Base-by-base conservation (phyloP, 352 stramenopile genomes). In the Globisporangium spiculum region DNA sequence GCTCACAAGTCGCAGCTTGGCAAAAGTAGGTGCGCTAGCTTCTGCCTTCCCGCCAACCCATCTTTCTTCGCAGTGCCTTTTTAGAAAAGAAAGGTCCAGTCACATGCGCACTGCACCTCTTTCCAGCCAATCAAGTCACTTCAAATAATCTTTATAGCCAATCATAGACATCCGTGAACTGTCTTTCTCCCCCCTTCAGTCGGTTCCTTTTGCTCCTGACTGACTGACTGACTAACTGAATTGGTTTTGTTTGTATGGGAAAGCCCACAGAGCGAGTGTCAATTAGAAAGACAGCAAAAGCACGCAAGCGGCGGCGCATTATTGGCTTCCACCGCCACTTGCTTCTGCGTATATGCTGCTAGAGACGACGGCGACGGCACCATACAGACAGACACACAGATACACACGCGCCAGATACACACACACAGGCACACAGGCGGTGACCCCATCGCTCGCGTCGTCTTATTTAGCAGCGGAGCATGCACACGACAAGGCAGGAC, bases 401-500 rank as follows among this genome's bases (percentile, higher is more conserved):
- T 10, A 27, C 52, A 18, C 41, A 14, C 52, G 16, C 41, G 12
- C 41, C 16, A 48, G 41, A 20, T n/a, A 48, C 41, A 20, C 52
- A 56, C 50, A 26, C 50, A 56, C n/a, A 56, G 48, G 7, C 24
- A 57, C 24, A 22, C 24, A 58, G 12, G 44, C 44, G 20, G 4
- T 10, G 24, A 5, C 18, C 36, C 16, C 6, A 2, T 7, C 44
- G 4, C 8, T 12, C 22, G 46, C 54, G 8, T n/a, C 14, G 22
- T 22, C 8, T 41, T 61, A 30, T 46, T 48, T 61, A 46, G 30
- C 55, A 26, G 18, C 55, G n/a, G 32, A 61, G 34, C 62, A 72
- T 67, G 60, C 60, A 72, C 32, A 57, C 58, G 27, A 60, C 12
- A n/a, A 61, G 44, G 26, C 60, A 50, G 20, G 67, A 72, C 55